Evolutionary conservation across 345 rosid species (phyloP).

Genomic region (Syzygium aqueum): DNA sequence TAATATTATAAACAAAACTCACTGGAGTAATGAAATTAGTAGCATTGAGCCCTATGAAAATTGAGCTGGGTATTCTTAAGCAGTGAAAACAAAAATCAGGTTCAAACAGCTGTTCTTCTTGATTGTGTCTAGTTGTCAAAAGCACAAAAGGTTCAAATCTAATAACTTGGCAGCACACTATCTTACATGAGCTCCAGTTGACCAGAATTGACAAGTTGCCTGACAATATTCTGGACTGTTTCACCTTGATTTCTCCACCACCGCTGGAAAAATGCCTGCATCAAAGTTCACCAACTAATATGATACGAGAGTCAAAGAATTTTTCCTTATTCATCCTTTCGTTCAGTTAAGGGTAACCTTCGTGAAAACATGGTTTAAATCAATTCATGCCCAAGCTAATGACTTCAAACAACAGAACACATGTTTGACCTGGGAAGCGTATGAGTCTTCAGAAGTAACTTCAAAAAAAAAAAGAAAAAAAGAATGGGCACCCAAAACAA

Average conservation of each 20-base stretch:
- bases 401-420: background rate
- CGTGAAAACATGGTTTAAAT: background rate
- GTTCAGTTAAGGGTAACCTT: background rate
- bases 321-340: background rate
- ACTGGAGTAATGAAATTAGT: background rate
- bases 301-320: rapidly evolving
- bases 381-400: background rate
- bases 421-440: background rate
- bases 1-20: background rate
- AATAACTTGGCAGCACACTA: background rate
- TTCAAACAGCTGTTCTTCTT: background rate
- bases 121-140: background rate
- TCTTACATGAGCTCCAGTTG: constrained; percentile 88
- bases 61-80: background rate
- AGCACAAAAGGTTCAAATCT: background rate
- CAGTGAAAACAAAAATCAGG: background rate
- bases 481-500: background rate
- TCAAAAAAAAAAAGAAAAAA: background rate
- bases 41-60: background rate
- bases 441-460: background rate
- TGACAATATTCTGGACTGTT: constrained; percentile 39
- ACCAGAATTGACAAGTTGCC: constrained; percentile 58
- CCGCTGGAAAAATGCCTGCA: constrained; percentile 91
- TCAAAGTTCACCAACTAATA: constrained; percentile 2
- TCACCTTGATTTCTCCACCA: constrained; percentile 96